Conservation (phyloP, 441 rosid species). For the Populus hybrid region DNA sequence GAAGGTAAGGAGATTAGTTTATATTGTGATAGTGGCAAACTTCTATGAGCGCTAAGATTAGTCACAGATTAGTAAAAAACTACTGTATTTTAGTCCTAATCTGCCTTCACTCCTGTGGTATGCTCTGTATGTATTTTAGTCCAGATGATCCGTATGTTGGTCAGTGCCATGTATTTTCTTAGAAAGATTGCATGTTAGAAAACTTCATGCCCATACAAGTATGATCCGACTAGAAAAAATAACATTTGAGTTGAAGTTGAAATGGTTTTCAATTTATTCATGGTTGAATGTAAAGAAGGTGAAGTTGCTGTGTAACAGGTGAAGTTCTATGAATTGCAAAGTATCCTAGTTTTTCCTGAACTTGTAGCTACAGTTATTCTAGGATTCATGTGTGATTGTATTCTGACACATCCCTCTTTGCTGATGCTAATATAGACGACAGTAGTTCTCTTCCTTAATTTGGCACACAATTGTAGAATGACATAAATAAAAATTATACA, state of each 20-base stretch:
- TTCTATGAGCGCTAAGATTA: not conserved
- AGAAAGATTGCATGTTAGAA: not conserved
- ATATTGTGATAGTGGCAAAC: not conserved
- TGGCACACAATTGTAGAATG: not conserved
- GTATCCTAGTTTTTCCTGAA: not conserved
- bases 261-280: not conserved
- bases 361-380: not conserved
- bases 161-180: not conserved
- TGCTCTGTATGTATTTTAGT: too few species aligned
- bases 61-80: not conserved
- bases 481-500: too few species aligned
- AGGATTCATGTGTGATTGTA: not conserved
- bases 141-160: not conserved
- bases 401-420: not conserved
- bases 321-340: not conserved
- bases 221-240: not conserved
- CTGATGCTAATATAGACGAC: not conserved
- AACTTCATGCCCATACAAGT: constrained; percentile 2
- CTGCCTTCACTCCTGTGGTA: not conserved
- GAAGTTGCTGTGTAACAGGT: not conserved
- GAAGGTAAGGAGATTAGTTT: constrained; percentile 50
- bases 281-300: not conserved
- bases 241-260: not conserved
- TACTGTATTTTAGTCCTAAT: not conserved
- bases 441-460: not conserved